These are phyloP conservation scores for Cladochytrium replicatum DNA, from an alignment of 192 early-diverging fungal genomes.

Conservation along the genomic window DNA sequence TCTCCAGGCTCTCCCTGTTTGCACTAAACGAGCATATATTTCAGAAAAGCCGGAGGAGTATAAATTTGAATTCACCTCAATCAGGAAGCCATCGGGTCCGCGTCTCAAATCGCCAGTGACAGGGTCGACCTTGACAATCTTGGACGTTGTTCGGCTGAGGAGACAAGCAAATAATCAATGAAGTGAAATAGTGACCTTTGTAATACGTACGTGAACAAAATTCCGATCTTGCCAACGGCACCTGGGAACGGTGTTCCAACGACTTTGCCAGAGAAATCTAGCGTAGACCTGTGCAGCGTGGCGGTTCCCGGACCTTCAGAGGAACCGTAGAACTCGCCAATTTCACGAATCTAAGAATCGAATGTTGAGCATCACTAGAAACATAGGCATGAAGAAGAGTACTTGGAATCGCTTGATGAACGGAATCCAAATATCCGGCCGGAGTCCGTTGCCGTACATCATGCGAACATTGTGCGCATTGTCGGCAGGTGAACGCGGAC, in stretches of 20 bases:
- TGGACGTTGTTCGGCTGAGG: too few species aligned
- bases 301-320: conserved; percentile 59
- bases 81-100: too few species aligned
- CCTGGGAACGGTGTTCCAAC: too few species aligned
- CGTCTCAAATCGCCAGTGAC: conserved; percentile 41
- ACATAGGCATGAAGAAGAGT: too few species aligned
- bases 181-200: neutral
- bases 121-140: conserved; percentile 49
- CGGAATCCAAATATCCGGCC: conserved; percentile 53
- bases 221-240: conserved; percentile 48
- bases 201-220: conserved; percentile 18
- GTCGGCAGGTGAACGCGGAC: conserved; percentile 21
- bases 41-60: too few species aligned
- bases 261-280: conserved; percentile 27
- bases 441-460: conserved; percentile 58
- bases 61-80: too few species aligned
- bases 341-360: conserved; percentile 33
- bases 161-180: conserved; percentile 6
- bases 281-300: conserved; percentile 15
- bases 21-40: conserved; percentile 34
- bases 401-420: conserved; percentile 60
- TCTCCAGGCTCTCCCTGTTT: conserved; percentile 47
- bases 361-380: too few species aligned
- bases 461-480: conserved; percentile 41
- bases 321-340: conserved; percentile 58